Conservation (phyloP, 257 asterid species). For the Handroanthus guayacan region DNA sequence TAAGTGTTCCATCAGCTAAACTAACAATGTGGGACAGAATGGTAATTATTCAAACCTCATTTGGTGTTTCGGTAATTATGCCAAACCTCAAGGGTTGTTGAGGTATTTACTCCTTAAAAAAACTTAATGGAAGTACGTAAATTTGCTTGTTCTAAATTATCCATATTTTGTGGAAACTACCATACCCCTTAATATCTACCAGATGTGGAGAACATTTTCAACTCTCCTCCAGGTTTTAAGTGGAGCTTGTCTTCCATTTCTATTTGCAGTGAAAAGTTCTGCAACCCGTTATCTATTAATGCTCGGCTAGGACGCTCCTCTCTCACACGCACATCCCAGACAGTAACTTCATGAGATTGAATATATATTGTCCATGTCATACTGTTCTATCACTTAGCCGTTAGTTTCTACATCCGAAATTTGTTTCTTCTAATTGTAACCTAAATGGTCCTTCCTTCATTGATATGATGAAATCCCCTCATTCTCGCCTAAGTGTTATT, state of each 20-base stretch:
- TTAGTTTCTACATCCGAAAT: background rate
- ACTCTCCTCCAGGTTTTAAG: too few relatives aligned
- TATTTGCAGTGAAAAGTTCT: too few relatives aligned
- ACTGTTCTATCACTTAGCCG: background rate
- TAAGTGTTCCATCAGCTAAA: too few relatives aligned
- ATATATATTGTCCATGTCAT: background rate
- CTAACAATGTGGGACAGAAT: too few relatives aligned
- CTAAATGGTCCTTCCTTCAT: background rate
- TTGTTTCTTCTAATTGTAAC: background rate
- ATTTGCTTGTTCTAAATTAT: background rate
- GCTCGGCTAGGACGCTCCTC: background rate
- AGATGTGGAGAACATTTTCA: background rate
- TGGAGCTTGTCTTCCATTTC: background rate
- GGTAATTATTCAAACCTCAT: too few relatives aligned
- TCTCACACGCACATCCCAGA: background rate
- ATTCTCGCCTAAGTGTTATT: background rate
- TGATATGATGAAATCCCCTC: background rate
- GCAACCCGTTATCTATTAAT: background rate
- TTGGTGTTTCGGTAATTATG: too few relatives aligned
- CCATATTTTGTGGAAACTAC: background rate
- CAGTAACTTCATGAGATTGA: background rate
- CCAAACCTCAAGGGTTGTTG: too few relatives aligned
- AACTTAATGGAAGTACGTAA: background rate
- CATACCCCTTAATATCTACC: background rate
- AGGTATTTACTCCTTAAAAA: background rate